Base-by-base conservation (phyloP, 1,139 yeast species). In the Wickerhamomyces sp. region DNA sequence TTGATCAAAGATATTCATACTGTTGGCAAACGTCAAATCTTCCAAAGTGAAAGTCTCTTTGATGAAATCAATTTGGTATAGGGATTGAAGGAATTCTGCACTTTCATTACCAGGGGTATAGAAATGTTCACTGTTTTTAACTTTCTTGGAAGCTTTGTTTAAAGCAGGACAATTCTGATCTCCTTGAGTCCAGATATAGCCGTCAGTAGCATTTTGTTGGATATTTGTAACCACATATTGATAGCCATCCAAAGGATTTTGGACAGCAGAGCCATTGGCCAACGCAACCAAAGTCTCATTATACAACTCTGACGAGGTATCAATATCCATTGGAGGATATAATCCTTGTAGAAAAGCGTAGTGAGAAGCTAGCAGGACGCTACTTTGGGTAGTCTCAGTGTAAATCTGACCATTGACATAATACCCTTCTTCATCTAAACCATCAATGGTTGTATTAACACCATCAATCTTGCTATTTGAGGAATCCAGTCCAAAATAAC, bases 321-420 rank as follows among this genome's bases (percentile, higher is more conserved):
- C 59, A 26, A 59, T 61, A 23, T 56, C 51, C 9, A 64, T 57
- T 26, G 75, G 72, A 13, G 76, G 76, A 51, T 68, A 72, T 32
- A 72, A 54, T 32, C 76, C 76, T 54, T 72, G 76, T 40, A 71
- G 52, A 57, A 71, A 71, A 5, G 73, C 64, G 44, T 61, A 43
- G 47, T 69, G 73, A 15, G 73, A 66, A 57, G 63, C 64, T 37
- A 63, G 60, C 42, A 72, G 58, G 30, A 71, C 74, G 34, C 61
- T 62, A 5, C 58, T 44, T 23, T 64, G 56, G 8, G 71, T 61
- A 10, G 65, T 64, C 46, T 65, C 67, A 8, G 71, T 67, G 52
- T 63, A 72, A 33, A 65, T 60, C 33, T 50, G 56, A 13, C 57
- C 54, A 43, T 51, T 42, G 8, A 48, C 48, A 36, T 39, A 54